Conservation (phyloP, 2,329 filamentous ascomycete genomes). For the Neurospora crassa region DNA sequence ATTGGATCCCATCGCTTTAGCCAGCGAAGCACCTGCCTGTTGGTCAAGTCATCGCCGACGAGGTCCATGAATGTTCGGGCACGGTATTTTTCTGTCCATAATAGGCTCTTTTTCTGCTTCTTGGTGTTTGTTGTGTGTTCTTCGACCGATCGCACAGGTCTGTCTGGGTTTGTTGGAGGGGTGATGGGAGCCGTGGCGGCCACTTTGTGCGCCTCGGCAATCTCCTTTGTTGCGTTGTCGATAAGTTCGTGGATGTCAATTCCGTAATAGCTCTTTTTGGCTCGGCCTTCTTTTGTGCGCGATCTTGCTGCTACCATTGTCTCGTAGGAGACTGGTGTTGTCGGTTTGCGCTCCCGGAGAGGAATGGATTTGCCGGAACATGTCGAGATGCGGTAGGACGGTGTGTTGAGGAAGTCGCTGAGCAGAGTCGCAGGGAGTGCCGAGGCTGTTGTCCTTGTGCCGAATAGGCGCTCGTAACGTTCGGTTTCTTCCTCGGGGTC, state of each 20-base stretch:
- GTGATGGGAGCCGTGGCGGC: slow-evolving; percentile 17
- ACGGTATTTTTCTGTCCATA: slow-evolving; percentile 98
- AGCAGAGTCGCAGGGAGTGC: slow-evolving; percentile 5
- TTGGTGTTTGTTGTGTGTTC: slow-evolving; percentile 20
- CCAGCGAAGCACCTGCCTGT: slow-evolving; percentile 84
- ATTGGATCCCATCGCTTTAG: slow-evolving; percentile 88
- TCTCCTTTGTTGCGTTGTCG: slow-evolving; percentile 56
- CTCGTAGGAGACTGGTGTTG: slow-evolving; percentile 47
- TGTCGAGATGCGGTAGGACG: slow-evolving; percentile 36
- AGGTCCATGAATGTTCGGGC: slow-evolving; percentile 87
- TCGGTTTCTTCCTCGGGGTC: slow-evolving; percentile 15
- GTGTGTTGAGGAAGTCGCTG: slow-evolving; percentile 3
- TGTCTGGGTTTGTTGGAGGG: slow-evolving; percentile 19
- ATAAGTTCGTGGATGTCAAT: slow-evolving; percentile 83
- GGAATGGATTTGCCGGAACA: slow-evolving; percentile 48
- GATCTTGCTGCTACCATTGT: slow-evolving; percentile 59
- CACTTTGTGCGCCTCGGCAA: slow-evolving; percentile 28
- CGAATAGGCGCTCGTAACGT: slow-evolving; percentile 17
- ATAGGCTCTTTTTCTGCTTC: slow-evolving; percentile 41
- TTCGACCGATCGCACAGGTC: slow-evolving; percentile 35
- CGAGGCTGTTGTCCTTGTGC: slow-evolving; percentile 8
- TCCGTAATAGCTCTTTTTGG: slow-evolving; percentile 75
- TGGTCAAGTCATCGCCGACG: slow-evolving; percentile 88
- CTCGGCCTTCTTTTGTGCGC: slow-evolving; percentile 55
- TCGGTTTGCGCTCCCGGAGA: slow-evolving; percentile 43